Conservation (phyloP, 1,284 basidiomycete genomes). For the Fomitopsis schrenkii region DNA sequence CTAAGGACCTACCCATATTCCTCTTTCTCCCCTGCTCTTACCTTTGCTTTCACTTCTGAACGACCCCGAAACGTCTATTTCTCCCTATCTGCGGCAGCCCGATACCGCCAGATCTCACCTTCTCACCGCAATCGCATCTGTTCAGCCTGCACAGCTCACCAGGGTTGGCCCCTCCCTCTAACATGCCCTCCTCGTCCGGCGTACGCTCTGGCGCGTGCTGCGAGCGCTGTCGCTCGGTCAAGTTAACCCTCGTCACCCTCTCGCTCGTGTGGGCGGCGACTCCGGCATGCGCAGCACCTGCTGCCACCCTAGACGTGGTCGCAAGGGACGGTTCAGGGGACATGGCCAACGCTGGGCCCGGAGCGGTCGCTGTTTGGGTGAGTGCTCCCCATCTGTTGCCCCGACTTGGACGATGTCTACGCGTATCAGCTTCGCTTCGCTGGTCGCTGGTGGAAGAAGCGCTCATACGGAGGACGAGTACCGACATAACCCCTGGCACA, state of each 20-base stretch:
- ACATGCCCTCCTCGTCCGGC: slow-evolving; percentile 1
- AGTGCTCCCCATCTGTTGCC: background rate
- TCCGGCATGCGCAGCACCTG: slow-evolving; percentile 2
- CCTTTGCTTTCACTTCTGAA: background rate
- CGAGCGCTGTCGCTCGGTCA: background rate
- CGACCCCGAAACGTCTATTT: background rate
- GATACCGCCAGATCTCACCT: background rate
- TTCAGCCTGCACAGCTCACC: background rate
- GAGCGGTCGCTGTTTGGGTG: slow-evolving; percentile 7
- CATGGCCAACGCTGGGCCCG: slow-evolving; percentile 1
- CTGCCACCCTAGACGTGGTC: background rate
- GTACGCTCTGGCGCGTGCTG: background rate
- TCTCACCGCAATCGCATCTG: background rate
- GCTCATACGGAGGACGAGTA: background rate
- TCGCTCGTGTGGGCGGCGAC: background rate
- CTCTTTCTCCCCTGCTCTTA: background rate
- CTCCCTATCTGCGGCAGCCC: slow-evolving; percentile 2
- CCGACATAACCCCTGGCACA: background rate
- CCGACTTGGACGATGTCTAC: background rate
- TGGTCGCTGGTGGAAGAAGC: background rate
- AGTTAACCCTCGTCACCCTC: background rate
- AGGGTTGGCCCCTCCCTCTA: background rate
- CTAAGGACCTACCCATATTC: background rate
- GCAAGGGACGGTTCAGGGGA: background rate
- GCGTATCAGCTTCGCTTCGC: background rate